Conservation (phyloP, 768 basidiomycete genomes). For the Psilocybe cyanescens region DNA sequence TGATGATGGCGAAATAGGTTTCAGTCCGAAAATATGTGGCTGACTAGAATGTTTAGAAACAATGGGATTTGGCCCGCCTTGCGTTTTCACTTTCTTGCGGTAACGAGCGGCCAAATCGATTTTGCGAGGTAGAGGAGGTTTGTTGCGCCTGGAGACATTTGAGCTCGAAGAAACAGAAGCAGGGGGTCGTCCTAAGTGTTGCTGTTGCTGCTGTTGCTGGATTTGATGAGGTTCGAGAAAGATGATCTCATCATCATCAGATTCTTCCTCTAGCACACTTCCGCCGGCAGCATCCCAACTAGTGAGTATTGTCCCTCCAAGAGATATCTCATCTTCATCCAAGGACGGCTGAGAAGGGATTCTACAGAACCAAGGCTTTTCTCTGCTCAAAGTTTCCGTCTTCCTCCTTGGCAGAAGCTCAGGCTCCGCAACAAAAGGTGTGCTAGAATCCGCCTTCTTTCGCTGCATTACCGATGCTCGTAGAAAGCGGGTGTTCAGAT, state of each 20-base stretch:
- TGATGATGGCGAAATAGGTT: not conserved
- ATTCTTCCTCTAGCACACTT: not conserved
- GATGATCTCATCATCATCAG: not conserved
- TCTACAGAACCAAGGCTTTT: not conserved
- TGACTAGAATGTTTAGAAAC: not conserved
- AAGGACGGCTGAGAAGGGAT: not conserved
- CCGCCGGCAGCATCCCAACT: not conserved
- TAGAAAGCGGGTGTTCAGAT: conserved; percentile 4
- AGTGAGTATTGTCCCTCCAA: not conserved
- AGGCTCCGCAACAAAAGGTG: not conserved
- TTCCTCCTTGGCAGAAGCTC: not conserved
- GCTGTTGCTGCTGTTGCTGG: too few species aligned
- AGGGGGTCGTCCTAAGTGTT: not conserved
- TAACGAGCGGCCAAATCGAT: conserved; percentile 21
- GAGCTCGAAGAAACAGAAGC: not conserved
- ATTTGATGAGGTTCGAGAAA: not conserved
- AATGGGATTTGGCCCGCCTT: not conserved
- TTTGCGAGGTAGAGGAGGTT: conserved; percentile 5
- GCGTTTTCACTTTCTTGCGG: conserved; percentile 13
- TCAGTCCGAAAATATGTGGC: not conserved
- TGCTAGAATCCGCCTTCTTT: not conserved
- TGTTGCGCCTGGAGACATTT: not conserved
- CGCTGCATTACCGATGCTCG: not conserved
- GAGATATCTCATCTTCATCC: not conserved
- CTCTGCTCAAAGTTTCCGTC: not conserved